Base-by-base conservation (phyloP, 2,329 filamentous ascomycete genomes). In the Daldinia sp. region DNA sequence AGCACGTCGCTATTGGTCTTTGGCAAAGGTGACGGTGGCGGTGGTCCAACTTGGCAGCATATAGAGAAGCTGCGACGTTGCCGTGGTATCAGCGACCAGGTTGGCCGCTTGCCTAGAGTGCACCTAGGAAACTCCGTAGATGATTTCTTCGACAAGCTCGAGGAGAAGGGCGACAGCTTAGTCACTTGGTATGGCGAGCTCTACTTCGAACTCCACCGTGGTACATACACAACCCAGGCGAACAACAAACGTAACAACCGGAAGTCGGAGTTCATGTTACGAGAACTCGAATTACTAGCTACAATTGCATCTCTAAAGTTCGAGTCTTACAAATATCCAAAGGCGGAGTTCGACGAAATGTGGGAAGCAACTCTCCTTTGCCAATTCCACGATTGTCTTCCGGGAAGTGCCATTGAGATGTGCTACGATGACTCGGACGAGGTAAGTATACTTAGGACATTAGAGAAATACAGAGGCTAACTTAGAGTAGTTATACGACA, bases 121-220 rank as follows among this genome's bases (percentile, higher is more conserved):
- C 93, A 95, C 74, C 88, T 98, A 83, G 94, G 94, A 35, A 86
- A 88, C 55, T 94, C 91, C 1, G 95, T 97, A 13, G 94, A 99
- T 63, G 92, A 97, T 71, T 98, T 98, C 82, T 98, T 97, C 74
- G 91, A 91, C 70, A 85, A 86, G 52, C 82, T 99, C 3, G 90
- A 97, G 76, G 87, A 90, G 77, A 96, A 94, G 79, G 87, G 87
- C 25, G 77, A 87, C 2, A 84, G 92, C 15, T 90, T 97, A 55
- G 91, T 93, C 21, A 98, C 95, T 1, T 99, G 95, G 95, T 97
- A 97, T 75, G 95, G 95, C 39, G 95, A 99, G 79, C 85, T 99
- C 7, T 99, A 99, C 80, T 97, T 99, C 76, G 95, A 99, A 78
- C 85, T 99, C 49, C 95, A 99, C 76, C 91, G 95, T 63, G 95